These are phyloP conservation scores for Epichloe bromicola DNA, from an alignment of 2,329 filamentous ascomycete species.

Conservation along the genomic window DNA sequence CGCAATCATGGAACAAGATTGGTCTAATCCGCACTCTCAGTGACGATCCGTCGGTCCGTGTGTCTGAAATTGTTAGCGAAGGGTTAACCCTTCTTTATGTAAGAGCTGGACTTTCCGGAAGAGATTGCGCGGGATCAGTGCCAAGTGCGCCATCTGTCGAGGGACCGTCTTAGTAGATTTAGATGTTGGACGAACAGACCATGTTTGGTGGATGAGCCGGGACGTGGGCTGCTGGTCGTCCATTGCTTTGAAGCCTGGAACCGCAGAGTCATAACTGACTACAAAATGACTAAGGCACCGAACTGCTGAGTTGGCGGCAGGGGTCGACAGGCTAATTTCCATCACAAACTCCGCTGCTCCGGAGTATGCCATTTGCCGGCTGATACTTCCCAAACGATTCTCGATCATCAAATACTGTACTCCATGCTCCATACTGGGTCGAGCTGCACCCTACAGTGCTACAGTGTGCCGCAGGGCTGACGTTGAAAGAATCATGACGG, in stretches of 20 bases:
- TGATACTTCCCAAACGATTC: no score
- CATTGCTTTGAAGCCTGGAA: no score
- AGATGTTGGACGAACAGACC: no score
- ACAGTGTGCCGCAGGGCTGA: no score
- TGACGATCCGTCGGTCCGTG: constrained; percentile 6
- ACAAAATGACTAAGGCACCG: background rate
- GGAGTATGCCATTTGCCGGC: background rate
- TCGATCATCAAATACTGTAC: no score
- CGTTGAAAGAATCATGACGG: no score
- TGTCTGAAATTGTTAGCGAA: background rate
- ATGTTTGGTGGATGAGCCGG: no score
- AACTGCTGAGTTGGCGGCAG: background rate
- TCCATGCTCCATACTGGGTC: no score
- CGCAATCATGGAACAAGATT: background rate
- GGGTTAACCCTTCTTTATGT: background rate
- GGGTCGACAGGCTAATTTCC: background rate
- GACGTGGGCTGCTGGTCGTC: no score
- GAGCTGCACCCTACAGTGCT: no score
- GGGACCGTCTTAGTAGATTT: no score
- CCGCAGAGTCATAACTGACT: no score
- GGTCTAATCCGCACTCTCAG: background rate
- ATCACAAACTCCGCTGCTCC: background rate
- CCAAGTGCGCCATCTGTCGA: background rate
- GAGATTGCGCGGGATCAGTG: background rate
- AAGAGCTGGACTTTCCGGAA: constrained; percentile 3